Evolutionary conservation across 2,329 filamentous ascomycete species (phyloP).

Genomic region (Cordyceps farinosa): DNA sequence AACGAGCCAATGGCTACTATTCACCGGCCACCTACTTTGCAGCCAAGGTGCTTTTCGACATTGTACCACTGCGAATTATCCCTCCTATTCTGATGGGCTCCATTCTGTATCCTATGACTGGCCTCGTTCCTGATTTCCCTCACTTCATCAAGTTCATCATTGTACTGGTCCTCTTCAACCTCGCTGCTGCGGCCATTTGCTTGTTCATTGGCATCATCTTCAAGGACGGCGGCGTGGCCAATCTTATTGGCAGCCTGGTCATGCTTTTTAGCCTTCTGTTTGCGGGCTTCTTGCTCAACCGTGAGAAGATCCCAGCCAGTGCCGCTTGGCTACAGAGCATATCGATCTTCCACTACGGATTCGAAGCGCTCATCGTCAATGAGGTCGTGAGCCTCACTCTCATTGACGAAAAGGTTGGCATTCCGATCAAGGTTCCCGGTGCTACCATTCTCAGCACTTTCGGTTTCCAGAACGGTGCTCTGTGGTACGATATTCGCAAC

Average conservation of each 20-base stretch:
- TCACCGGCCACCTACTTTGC: conserved; percentile 89
- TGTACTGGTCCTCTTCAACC: conserved; percentile 90
- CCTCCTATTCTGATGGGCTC: conserved; percentile 92
- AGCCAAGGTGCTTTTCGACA: conserved; percentile 97
- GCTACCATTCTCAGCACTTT: conserved; percentile 92
- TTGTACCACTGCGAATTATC: conserved; percentile 88
- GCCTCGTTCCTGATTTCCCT: conserved; percentile 72
- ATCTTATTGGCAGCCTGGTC: conserved; percentile 86
- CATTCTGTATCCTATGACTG: conserved; percentile 98
- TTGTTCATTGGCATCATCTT: conserved; percentile 95
- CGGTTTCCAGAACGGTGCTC: conserved; percentile 82
- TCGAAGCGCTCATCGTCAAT: conserved; percentile 94
- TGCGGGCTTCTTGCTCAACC: conserved; percentile 89
- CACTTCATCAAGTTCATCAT: conserved; percentile 92
- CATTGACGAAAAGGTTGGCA: conserved; percentile 89
- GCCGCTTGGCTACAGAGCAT: conserved; percentile 88
- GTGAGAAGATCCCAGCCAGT: conserved; percentile 81
- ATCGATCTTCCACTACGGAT: conserved; percentile 97
- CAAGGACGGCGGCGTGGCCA: conserved; percentile 86
- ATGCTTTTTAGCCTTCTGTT: conserved; percentile 98
- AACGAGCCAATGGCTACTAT: conserved; percentile 96
- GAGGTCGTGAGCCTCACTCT: conserved; percentile 88
- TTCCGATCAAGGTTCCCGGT: conserved; percentile 94
- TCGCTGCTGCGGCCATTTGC: conserved; percentile 89
- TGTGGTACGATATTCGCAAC: conserved; percentile 81